These are phyloP conservation scores for Pelagophyceae sp. DNA, from an alignment of 352 stramenopile genomes.

Conservation along the genomic window DNA sequence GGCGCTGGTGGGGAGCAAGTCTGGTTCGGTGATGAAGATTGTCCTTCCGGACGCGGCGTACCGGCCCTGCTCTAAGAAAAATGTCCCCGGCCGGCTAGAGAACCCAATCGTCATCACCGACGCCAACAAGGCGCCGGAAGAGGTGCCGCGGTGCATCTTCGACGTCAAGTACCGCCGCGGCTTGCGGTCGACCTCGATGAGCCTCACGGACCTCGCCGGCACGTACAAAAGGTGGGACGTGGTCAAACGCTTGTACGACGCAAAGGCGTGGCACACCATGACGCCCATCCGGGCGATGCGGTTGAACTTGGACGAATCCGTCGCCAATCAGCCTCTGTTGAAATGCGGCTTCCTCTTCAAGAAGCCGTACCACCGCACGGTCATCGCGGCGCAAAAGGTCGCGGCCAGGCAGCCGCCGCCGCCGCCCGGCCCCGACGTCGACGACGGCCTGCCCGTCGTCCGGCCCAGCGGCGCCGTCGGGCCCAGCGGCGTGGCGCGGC, in stretches of 20 bases:
- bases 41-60: background rate
- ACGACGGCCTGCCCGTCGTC: background rate
- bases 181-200: background rate
- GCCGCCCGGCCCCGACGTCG: background rate
- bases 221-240: background rate
- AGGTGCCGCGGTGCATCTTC: background rate
- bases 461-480: background rate
- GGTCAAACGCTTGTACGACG: background rate
- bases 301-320: background rate
- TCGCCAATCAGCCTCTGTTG: background rate
- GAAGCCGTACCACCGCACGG: background rate
- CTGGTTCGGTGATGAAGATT: background rate
- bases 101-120: background rate
- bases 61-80: too few species aligned
- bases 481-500: background rate
- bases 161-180: background rate
- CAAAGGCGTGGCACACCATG: background rate
- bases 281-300: background rate
- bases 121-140: background rate
- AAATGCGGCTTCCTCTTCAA: constrained; percentile 4
- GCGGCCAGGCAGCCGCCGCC: too few species aligned
- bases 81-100: too few species aligned
- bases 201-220: background rate
- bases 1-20: background rate
- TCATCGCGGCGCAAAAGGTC: background rate